Base-by-base conservation (phyloP, 805 yeast genomes). In the Yarrowia divulgata region DNA sequence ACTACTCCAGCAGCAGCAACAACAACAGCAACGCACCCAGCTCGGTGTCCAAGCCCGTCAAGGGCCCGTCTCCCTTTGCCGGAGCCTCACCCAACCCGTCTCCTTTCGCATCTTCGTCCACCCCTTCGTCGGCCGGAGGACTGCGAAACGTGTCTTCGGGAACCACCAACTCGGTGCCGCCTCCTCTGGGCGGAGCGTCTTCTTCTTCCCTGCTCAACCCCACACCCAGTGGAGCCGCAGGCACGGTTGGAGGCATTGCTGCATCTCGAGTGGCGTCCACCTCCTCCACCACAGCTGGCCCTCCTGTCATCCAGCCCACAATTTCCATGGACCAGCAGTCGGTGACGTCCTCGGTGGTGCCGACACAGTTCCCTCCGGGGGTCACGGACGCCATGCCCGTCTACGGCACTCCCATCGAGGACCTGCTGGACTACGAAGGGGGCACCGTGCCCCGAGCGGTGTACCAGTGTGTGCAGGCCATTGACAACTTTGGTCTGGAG, bases 401-500 rank as follows among this genome's bases (percentile, higher is more conserved):
- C 0, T 95, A 91, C 79, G 98, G 97, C 0, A 87, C 89, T 0
- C 89, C 97, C 0, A 83, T 95, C n/a, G 96, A 90, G 70, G 86
- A 83, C 10, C 80, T 91, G 54, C 87, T 93, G 19, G 89, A 88
- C 71, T 87, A 85, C 73, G 97, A 96, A 71, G 94, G 93, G 68
- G 97, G 91, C 72, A 89, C 91, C 78, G 97, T 95, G 6, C 99
- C 99, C 1, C 84, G 90, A 18, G 85, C 95, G 62, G 99, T 95
- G 12, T 88, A 89, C 72, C 91, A 89, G 75, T 93, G 98, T 82
- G 90, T 94, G 66, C 89, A 88, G 72, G 89, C 93, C 8, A 88
- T 95, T 43, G 98, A 95, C 75, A 84, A 83, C 49, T 88, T 90
- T 76, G 99, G 99, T 1, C 77, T 90, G 46, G 89, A 91, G 66